Evolutionary conservation across 257 asterid species (phyloP).

Genomic region (Solanum chiquidenum): DNA sequence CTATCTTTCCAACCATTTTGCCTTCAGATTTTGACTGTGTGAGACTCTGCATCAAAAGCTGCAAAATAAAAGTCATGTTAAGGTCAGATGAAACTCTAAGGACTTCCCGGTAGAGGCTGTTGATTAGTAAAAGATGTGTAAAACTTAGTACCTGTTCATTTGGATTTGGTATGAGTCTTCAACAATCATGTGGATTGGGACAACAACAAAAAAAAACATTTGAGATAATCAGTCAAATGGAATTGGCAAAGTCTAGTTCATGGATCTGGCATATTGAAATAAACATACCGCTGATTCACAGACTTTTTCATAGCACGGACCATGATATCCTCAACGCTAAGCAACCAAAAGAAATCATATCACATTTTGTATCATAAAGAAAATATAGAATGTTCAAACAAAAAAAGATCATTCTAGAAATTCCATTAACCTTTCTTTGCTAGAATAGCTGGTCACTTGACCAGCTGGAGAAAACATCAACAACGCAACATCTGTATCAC

Average conservation of each 20-base stretch:
- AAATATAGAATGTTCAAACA: not conserved
- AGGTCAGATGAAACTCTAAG: not conserved
- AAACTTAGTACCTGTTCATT: conserved; percentile 28
- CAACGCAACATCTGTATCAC: conserved; percentile 57
- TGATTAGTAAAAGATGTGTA: not conserved
- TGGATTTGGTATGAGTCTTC: conserved; percentile 30
- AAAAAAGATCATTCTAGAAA: not conserved
- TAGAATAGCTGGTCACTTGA: conserved; percentile 36
- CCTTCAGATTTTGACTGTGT: conserved; percentile 38
- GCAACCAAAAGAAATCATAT: not conserved
- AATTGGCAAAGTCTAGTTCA: not conserved
- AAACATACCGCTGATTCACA: conserved; percentile 43
- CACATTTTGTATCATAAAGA: not conserved
- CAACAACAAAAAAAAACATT: not conserved
- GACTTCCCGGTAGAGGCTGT: not conserved
- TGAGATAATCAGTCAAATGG: not conserved
- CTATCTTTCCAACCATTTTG: conserved; percentile 42
- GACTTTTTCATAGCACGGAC: conserved; percentile 39
- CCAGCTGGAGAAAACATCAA: conserved; percentile 59
- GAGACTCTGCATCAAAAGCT: conserved; percentile 37
- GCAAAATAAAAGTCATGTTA: conserved; percentile 1
- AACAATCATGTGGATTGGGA: not conserved
- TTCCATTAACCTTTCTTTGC: conserved; percentile 35
- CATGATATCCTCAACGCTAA: conserved; percentile 53
- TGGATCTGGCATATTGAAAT: not conserved